phyloP scores from a whole-genome alignment of 2,329 filamentous ascomycete species.

The Thyridium curvatum region DNA sequence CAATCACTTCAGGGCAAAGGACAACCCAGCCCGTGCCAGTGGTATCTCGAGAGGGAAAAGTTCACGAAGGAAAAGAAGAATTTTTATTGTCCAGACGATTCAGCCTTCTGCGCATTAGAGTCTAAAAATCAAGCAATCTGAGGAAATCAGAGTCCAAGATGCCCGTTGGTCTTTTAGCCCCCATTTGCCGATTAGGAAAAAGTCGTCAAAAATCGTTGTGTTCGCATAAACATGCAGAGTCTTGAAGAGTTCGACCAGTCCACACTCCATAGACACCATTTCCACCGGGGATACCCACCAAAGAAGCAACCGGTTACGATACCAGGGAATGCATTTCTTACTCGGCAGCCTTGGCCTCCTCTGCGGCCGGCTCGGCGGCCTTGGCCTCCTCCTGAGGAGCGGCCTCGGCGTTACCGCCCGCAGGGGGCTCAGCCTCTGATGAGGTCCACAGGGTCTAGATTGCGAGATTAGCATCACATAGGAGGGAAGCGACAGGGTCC shows the following conservation, averaged over 20 bases:
- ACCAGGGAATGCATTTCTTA: slow-evolving; percentile 36
- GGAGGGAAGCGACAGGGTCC: not conserved
- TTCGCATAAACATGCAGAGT: slow-evolving; percentile 44
- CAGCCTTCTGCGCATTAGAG: slow-evolving; percentile 38
- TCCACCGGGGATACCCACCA: slow-evolving; percentile 39
- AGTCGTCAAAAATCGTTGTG: slow-evolving; percentile 25
- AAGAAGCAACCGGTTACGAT: slow-evolving; percentile 33
- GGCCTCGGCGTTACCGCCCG: slow-evolving; percentile 41
- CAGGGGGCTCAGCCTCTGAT: slow-evolving; percentile 84
- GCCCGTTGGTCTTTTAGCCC: slow-evolving; percentile 30
- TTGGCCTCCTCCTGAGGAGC: slow-evolving; percentile 52
- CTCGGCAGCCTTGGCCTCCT: slow-evolving; percentile 66
- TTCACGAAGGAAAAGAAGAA: slow-evolving; percentile 6
- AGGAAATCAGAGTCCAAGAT: slow-evolving; percentile 38
- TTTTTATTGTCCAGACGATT: slow-evolving; percentile 48
- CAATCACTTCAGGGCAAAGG: slow-evolving; percentile 4
- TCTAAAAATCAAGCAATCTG: slow-evolving; percentile 46
- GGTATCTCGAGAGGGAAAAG: not conserved
- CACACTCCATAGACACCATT: slow-evolving; percentile 59
- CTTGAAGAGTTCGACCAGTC: slow-evolving; percentile 44
- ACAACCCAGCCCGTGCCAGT: too few species aligned
- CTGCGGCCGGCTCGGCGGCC: slow-evolving; percentile 44
- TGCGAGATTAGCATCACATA: not conserved
- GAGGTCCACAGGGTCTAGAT: slow-evolving; percentile 95
- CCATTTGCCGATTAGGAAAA: slow-evolving; percentile 29